Conservation (phyloP, 768 basidiomycete species). For the Auricularia sp. region DNA sequence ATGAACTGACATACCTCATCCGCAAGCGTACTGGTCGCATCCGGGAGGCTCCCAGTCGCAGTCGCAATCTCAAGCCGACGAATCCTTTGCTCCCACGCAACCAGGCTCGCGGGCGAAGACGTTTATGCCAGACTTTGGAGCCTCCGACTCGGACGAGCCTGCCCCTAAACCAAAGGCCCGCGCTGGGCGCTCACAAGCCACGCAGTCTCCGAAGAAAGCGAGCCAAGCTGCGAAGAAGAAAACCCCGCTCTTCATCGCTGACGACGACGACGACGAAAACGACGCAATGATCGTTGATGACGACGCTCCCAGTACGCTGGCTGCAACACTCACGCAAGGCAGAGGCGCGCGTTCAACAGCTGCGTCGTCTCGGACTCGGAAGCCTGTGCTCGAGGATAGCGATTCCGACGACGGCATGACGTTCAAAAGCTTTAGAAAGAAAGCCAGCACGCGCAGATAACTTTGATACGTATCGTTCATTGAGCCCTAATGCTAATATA, state of each 20-base stretch:
- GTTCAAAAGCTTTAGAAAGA: conserved; percentile 48
- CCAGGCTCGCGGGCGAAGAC: not conserved
- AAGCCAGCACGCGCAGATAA: too few species aligned
- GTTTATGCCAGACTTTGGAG: not conserved
- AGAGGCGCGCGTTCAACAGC: not conserved
- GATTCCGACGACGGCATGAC: conserved; percentile 63
- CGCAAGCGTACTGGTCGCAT: conserved; percentile 49
- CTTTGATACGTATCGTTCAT: too few species aligned
- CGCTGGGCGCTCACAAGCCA: conserved; percentile 14
- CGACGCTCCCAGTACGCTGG: conserved; percentile 6
- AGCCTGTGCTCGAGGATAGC: conserved; percentile 29
- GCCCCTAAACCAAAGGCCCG: not conserved
- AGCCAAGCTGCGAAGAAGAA: conserved; percentile 1
- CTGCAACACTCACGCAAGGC: not conserved
- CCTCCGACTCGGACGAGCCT: not conserved
- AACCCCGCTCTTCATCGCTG: conserved; percentile 6
- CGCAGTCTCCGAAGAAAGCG: not conserved
- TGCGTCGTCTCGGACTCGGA: not conserved
- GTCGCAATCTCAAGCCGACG: conserved; percentile 12
- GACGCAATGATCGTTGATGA: conserved; percentile 17
- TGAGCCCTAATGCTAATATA: too few species aligned
- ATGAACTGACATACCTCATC: conserved; percentile 1
- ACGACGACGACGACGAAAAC: conserved; percentile 14
- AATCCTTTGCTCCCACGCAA: not conserved
- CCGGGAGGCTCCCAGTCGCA: conserved; percentile 15